A percentile compares a stretch with the other conserved stretches of the same genome.
Evolutionary conservation across 2,329 filamentous ascomycete species (phyloP).

Genomic region (Acrocalymma vagum): DNA sequence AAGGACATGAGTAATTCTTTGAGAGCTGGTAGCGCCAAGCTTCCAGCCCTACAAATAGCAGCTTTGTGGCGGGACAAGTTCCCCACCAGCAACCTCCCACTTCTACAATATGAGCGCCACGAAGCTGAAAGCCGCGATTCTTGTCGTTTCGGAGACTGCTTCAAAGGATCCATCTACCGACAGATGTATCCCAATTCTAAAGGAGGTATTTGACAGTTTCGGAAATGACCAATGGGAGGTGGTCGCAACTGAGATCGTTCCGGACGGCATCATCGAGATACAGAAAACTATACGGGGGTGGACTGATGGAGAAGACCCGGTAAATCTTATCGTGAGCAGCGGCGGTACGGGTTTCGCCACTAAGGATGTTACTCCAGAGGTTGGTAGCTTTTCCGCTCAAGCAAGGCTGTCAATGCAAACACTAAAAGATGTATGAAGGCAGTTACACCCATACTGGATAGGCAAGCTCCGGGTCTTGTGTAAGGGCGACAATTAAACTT

Average conservation of each 20-base stretch:
- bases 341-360: conserved; percentile 93
- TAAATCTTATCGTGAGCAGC: conserved; percentile 85
- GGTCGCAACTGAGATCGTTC: conserved; percentile 75
- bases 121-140: conserved; percentile 75
- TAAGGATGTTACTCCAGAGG: conserved; percentile 88
- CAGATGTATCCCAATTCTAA: conserved; percentile 72
- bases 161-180: conserved; percentile 81
- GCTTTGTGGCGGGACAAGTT: conserved; percentile 23
- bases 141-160: conserved; percentile 92
- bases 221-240: conserved; percentile 77
- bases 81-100: conserved; percentile 26
- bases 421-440: conserved; percentile 62
- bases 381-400: conserved; percentile 43
- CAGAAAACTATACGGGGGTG: conserved; percentile 76
- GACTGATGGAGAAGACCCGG: conserved; percentile 69
- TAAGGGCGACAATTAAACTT: conserved; percentile 45
- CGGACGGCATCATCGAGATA: conserved; percentile 78
- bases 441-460: conserved; percentile 79
- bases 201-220: conserved; percentile 72
- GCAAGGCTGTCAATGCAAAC: conserved; percentile 13
- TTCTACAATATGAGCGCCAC: conserved; percentile 33
- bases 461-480: conserved; percentile 87
- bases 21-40: conserved; percentile 24
- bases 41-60: conserved; percentile 4
- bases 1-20: conserved; percentile 7